These are phyloP conservation scores for Pichia nakasei DNA, from an alignment of 805 yeast species.

Conservation along the genomic window DNA sequence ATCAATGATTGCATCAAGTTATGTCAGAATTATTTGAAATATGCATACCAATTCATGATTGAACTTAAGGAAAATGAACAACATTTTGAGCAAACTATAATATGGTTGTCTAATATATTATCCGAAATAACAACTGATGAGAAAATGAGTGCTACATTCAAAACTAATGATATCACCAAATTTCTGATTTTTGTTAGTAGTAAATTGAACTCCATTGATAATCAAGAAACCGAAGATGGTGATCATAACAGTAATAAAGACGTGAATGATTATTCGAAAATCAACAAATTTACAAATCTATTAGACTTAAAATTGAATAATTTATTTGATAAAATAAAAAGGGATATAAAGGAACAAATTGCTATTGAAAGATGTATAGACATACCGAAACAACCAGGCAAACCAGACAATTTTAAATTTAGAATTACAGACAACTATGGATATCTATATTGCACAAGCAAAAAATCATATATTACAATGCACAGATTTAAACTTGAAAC, in stretches of 20 bases:
- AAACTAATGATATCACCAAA: constrained; percentile 24
- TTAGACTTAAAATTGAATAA: constrained; percentile 11
- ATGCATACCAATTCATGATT: constrained; percentile 32
- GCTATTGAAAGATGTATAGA: not conserved
- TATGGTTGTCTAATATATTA: constrained; percentile 35
- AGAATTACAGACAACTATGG: not conserved
- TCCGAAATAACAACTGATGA: constrained; percentile 33
- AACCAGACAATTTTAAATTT: not conserved
- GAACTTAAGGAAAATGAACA: constrained; percentile 38
- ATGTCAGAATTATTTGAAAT: constrained; percentile 23
- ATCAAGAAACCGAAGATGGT: not conserved
- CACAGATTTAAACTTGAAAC: not conserved
- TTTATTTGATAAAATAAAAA: constrained; percentile 14
- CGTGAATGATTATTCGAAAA: constrained; percentile 1
- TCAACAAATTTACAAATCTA: constrained; percentile 6
- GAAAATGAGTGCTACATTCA: constrained; percentile 13
- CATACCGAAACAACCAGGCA: not conserved
- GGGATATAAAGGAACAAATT: constrained; percentile 13
- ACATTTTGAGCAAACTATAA: constrained; percentile 35
- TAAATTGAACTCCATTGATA: constrained; percentile 2
- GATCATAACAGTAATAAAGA: not conserved
- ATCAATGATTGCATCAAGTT: constrained; percentile 14
- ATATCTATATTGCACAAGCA: not conserved
- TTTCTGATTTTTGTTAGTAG: constrained; percentile 21
- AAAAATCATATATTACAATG: not conserved